Evolutionary conservation across 1,139 yeast species (phyloP).

Genomic region (Blastobotrys apis): DNA sequence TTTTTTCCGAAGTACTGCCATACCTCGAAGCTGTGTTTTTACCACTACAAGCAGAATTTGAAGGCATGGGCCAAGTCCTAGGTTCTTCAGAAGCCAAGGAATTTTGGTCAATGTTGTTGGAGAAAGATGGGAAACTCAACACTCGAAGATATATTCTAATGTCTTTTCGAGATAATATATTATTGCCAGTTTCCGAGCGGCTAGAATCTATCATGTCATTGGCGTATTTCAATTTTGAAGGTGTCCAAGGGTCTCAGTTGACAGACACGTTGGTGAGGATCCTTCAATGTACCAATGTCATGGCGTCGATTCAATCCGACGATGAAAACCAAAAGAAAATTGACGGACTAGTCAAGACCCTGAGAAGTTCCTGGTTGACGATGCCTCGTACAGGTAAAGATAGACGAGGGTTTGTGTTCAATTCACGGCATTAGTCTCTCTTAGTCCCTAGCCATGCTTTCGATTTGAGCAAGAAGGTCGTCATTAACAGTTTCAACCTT

Average conservation of each 20-base stretch:
- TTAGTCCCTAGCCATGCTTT: constrained; percentile 10
- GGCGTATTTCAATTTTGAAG: constrained; percentile 20
- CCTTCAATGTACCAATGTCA: constrained; percentile 54
- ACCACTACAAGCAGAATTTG: constrained; percentile 54
- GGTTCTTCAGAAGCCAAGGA: constrained; percentile 32
- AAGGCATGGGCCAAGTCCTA: constrained; percentile 37
- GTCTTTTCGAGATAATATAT: constrained; percentile 36
- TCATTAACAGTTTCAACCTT: constrained; percentile 9
- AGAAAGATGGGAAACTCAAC: constrained; percentile 29
- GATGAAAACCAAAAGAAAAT: constrained; percentile 52
- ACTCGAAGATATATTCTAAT: constrained; percentile 34
- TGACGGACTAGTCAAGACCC: constrained; percentile 40
- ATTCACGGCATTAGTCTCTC: not conserved
- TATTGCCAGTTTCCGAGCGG: constrained; percentile 38
- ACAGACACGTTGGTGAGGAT: constrained; percentile 39
- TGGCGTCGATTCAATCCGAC: constrained; percentile 47
- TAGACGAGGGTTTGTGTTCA: constrained; percentile 30
- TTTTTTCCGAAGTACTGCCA: constrained; percentile 50
- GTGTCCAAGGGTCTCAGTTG: constrained; percentile 9
- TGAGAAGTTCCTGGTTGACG: constrained; percentile 30
- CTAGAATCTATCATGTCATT: constrained; percentile 45
- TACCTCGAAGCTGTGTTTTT: constrained; percentile 56
- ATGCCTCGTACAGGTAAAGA: constrained; percentile 32
- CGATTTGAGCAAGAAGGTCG: constrained; percentile 13
- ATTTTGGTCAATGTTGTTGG: constrained; percentile 40